These are phyloP conservation scores for Balansia obtecta DNA, from an alignment of 2,329 filamentous ascomycete species.

Conservation along the genomic window DNA sequence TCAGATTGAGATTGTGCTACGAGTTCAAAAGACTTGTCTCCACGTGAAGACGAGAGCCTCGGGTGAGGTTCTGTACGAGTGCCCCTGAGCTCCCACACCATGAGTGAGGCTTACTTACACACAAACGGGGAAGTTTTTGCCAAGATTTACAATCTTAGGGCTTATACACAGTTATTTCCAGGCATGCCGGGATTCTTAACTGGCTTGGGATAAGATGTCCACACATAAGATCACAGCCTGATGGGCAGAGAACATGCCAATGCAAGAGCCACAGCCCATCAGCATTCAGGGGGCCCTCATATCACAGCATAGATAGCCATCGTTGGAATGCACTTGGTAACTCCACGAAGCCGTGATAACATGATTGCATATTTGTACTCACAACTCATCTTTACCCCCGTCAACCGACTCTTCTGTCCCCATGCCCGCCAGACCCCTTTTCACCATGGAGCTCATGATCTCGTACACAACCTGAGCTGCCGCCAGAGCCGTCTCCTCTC, in stretches of 20 bases:
- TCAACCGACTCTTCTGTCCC: constrained; percentile 17
- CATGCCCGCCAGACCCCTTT: constrained; percentile 30
- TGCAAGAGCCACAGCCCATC: constrained; percentile 26
- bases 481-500: constrained; percentile 71
- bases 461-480: constrained; percentile 79
- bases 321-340: constrained; percentile 18
- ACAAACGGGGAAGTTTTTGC: too few species aligned
- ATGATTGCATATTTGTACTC: too few species aligned
- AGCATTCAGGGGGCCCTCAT: constrained; percentile 12
- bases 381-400: constrained; percentile 27
- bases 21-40: too few species aligned
- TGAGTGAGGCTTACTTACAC: too few species aligned
- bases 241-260: constrained; percentile 25
- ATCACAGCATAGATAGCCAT: constrained; percentile 7
- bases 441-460: constrained; percentile 66
- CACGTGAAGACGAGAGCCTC: too few species aligned
- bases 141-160: not conserved
- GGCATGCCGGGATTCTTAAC: not conserved
- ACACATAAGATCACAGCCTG: constrained; percentile 12
- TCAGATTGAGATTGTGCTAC: too few species aligned
- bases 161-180: not conserved
- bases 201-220: not conserved
- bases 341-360: constrained; percentile 14
- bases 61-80: too few species aligned
- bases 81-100: too few species aligned